Conservation (phyloP, 805 yeast genomes). For the Sugiyamaella chiloensis region DNA sequence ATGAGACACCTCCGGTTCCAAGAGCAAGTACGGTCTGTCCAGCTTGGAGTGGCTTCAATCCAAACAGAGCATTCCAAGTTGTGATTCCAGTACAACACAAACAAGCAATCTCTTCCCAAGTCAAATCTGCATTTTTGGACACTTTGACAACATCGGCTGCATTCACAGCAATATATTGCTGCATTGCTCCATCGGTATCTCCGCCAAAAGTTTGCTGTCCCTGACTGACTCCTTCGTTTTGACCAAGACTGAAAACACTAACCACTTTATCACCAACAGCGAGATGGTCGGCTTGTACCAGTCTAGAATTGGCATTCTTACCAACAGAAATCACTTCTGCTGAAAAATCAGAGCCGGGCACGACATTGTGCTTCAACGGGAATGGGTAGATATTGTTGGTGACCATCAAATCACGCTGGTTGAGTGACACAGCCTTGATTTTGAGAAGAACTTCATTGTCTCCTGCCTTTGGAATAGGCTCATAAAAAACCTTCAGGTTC, state of each 20-base stretch:
- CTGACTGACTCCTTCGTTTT: neutral
- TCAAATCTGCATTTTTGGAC: slow-evolving; percentile 9
- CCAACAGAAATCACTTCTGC: slow-evolving; percentile 13
- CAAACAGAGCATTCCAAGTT: slow-evolving; percentile 15
- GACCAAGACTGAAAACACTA: slow-evolving; percentile 5
- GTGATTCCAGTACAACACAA: slow-evolving; percentile 16
- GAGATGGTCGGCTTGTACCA: neutral
- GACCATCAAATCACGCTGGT: slow-evolving; percentile 12
- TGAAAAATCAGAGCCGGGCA: slow-evolving; percentile 14
- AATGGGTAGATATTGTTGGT: slow-evolving; percentile 9
- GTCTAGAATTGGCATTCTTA: neutral
- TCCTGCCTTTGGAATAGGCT: neutral
- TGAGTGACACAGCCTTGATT: slow-evolving; percentile 14
- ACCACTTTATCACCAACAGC: slow-evolving; percentile 13
- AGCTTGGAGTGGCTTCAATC: slow-evolving; percentile 8
- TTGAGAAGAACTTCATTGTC: slow-evolving; percentile 8
- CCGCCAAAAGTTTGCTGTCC: slow-evolving; percentile 13
- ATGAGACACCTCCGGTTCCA: slow-evolving; percentile 18
- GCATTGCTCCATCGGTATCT: slow-evolving; percentile 12
- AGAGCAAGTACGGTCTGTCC: slow-evolving; percentile 14
- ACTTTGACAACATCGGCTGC: slow-evolving; percentile 7
- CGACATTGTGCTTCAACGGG: slow-evolving; percentile 2
- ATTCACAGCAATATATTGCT: slow-evolving; percentile 10
- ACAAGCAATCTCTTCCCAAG: slow-evolving; percentile 14
- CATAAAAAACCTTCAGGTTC: neutral